These are phyloP conservation scores for Malassezia japonica DNA, from an alignment of 1,284 basidiomycete genomes.

Conservation along the genomic window DNA sequence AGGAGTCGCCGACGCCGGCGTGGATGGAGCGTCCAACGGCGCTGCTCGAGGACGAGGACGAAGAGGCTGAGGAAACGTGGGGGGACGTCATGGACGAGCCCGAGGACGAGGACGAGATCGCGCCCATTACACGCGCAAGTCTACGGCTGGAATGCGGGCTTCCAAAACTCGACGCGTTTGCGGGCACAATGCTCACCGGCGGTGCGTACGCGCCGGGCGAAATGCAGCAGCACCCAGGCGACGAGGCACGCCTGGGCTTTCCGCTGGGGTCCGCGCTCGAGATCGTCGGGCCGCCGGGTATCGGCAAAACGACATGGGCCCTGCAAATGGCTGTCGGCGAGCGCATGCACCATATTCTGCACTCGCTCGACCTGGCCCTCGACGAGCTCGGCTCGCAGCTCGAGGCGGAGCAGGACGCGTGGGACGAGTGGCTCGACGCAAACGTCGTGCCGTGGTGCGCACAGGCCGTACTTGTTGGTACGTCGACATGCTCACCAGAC, in stretches of 20 bases:
- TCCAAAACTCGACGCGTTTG: constrained; percentile 5
- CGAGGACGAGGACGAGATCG: background rate
- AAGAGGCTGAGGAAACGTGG: background rate
- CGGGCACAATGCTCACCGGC: constrained; percentile 2
- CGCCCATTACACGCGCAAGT: constrained; percentile 1
- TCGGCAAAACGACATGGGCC: constrained; percentile 11
- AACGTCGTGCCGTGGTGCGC: constrained; percentile 16
- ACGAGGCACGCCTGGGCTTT: background rate
- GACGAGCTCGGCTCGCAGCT: background rate
- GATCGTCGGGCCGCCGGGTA: constrained; percentile 13
- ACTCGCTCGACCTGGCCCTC: background rate
- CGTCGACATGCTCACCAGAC: background rate
- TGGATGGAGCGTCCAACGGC: no score
- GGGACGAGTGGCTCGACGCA: background rate
- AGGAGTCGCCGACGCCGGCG: background rate
- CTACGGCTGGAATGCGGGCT: constrained; percentile 1
- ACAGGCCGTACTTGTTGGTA: constrained; percentile 12
- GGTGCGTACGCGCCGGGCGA: constrained; percentile 4
- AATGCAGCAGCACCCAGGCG: background rate
- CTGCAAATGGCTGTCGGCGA: constrained; percentile 11
- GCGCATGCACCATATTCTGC: constrained; percentile 6
- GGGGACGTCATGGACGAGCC: background rate
- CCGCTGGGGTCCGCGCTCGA: constrained; percentile 11
- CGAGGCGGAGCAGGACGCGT: background rate
- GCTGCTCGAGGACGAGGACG: background rate